Evolutionary conservation across 1,284 basidiomycete genomes (phyloP), one percentile per base, ranked within the genome.

Genomic region (Cryptococcus sp.): DNA sequence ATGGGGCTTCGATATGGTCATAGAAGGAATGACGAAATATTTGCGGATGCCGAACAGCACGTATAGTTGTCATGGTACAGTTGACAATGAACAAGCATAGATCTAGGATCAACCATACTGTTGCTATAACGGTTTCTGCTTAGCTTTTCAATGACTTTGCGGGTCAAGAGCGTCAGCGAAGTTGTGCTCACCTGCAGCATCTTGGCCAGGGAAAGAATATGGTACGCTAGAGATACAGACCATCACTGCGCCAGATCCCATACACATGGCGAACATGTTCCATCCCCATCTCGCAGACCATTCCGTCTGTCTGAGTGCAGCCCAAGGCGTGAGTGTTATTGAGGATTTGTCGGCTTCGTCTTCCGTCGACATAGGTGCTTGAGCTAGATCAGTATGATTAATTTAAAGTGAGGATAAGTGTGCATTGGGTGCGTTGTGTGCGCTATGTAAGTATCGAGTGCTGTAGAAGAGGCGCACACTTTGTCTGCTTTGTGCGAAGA

Each of bases 21-120:
- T 59, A 66, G 54, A 68, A 68, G n/a, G 58, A 63, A 19, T 58
- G 54, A 11, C 52, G 50, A 58, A 68, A 66, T 5, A 61, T 46
- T 11, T 46, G 19, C 34, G 64, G 59, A 44, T 62, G 54, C n/a
- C 53, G 49, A 23, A 63, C 46, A 19, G 58, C 58, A 40, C 66
- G 52, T 5, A 55, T 55, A n/a, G 45, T 38, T 3, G 57, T 55
- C 53, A 65, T 66, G 3, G 52, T 43, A 10, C 54, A 41, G 46
- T 63, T 63, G 49, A 63, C 38, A 16, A 59, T 19, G 49, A 55
- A 60, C 41, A 62, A 13, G 44, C 55, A 20, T 13, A 66, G 55
- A 50, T 64, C 56, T 22, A 62, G 25, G 8, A 61, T 49, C 50
- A 62, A 59, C 41, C 57, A 66, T 39, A 58, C 48, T 16, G 51